A percentile compares a stretch with the other conserved stretches of the same genome.
phyloP scores from a whole-genome alignment of 2,329 filamentous ascomycete genomes.

The Raffaelea albimanens region DNA sequence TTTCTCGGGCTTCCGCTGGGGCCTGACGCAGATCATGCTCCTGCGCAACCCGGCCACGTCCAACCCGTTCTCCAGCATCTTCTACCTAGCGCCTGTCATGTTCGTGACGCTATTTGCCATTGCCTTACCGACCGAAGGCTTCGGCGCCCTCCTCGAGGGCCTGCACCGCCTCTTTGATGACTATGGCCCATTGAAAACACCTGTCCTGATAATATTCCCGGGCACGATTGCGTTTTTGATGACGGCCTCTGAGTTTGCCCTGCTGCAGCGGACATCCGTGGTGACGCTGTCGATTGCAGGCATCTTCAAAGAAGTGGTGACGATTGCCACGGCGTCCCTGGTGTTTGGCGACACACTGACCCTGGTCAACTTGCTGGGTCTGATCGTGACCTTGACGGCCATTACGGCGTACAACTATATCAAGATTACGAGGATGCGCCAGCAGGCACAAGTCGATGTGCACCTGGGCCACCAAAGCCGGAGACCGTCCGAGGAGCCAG shows the following conservation, averaged over 20 bases:
- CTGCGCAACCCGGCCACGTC: slow-evolving; percentile 89
- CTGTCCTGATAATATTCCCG: slow-evolving; percentile 76
- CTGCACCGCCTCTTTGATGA: slow-evolving; percentile 52
- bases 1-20: slow-evolving; percentile 96
- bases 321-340: slow-evolving; percentile 77
- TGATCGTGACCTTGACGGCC: slow-evolving; percentile 79
- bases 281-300: slow-evolving; percentile 94
- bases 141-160: slow-evolving; percentile 56
- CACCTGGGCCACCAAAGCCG: slow-evolving; percentile 24
- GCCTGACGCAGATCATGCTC: slow-evolving; percentile 92
- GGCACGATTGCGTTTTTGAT: slow-evolving; percentile 89
- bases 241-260: slow-evolving; percentile 92
- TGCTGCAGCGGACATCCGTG: slow-evolving; percentile 89
- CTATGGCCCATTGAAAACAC: slow-evolving; percentile 58
- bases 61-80: slow-evolving; percentile 94
- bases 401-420: slow-evolving; percentile 91
- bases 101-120: slow-evolving; percentile 73
- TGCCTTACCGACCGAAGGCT: slow-evolving; percentile 78
- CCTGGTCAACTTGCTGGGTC: slow-evolving; percentile 73
- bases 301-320: slow-evolving; percentile 98
- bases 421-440: slow-evolving; percentile 82
- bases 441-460: slow-evolving; percentile 53
- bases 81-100: slow-evolving; percentile 97
- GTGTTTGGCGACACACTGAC: slow-evolving; percentile 87
- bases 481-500: neutral